These are phyloP conservation scores for Entomortierella beljakovae DNA, from an alignment of 192 early-diverging fungal genomes.

Conservation along the genomic window DNA sequence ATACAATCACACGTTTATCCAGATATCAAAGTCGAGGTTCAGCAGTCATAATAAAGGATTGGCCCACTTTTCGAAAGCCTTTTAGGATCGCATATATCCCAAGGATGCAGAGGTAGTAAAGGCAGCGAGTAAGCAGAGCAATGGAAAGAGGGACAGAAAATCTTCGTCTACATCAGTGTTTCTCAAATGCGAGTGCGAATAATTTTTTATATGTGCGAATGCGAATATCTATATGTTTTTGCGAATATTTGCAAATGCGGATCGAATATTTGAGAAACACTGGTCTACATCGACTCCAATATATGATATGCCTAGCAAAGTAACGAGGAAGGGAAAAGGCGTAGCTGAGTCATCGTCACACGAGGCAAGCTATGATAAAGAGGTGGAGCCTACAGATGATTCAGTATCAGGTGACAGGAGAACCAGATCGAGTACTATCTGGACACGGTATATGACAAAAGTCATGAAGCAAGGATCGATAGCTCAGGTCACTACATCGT, in stretches of 20 bases:
- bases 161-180: too few relatives aligned
- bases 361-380: background rate
- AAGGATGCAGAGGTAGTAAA: too few relatives aligned
- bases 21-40: too few relatives aligned
- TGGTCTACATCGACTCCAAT: background rate
- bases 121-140: background rate
- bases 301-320: too few relatives aligned
- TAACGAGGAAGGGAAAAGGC: background rate
- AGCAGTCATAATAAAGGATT: too few relatives aligned
- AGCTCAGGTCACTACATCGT: background rate
- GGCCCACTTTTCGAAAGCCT: background rate
- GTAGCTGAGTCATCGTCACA: background rate
- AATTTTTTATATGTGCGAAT: too few relatives aligned
- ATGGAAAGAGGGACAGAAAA: background rate
- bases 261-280: too few relatives aligned
- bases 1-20: too few relatives aligned
- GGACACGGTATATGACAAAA: background rate
- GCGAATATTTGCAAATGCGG: too few relatives aligned
- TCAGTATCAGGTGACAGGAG: background rate
- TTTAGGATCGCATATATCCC: background rate
- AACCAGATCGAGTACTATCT: constrained; percentile 1
- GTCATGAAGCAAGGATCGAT: background rate
- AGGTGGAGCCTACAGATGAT: background rate
- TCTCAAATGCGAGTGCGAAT: too few relatives aligned
- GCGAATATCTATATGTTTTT: too few relatives aligned